Conservation (phyloP, 208 protist species). For the Phytomonas sp. region DNA sequence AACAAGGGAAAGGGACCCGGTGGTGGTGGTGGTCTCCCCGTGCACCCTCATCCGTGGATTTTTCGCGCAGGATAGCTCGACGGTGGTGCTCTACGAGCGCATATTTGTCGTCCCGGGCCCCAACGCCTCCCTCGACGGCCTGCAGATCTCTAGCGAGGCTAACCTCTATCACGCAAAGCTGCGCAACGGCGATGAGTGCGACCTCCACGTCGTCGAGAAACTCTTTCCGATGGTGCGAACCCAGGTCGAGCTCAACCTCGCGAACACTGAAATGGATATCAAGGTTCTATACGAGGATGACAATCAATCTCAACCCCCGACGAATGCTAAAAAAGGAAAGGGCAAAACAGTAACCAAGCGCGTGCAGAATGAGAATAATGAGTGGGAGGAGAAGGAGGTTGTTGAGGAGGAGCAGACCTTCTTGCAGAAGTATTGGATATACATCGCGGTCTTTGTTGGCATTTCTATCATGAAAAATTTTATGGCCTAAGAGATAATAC, state of each 20-base stretch:
- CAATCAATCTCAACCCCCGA: constrained; percentile 5
- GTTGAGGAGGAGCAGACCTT: constrained; percentile 68
- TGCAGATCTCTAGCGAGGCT: constrained; percentile 67
- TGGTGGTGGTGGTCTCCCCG: constrained; percentile 49
- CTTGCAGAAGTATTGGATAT: constrained; percentile 88
- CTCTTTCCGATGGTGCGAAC: constrained; percentile 74
- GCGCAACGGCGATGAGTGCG: constrained; percentile 76
- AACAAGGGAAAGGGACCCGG: too few species aligned
- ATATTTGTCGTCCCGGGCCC: constrained; percentile 50
- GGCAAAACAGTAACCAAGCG: constrained; percentile 25
- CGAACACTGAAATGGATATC: constrained; percentile 22
- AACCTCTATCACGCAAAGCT: constrained; percentile 87
- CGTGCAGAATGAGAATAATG: constrained; percentile 38
- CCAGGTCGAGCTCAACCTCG: constrained; percentile 30
- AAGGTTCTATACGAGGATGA: constrained; percentile 74
- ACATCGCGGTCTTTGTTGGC: constrained; percentile 52
- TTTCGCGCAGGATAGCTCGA: constrained; percentile 60
- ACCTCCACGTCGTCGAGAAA: constrained; percentile 59
- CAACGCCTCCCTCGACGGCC: constrained; percentile 38
- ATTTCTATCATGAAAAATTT: constrained; percentile 34
- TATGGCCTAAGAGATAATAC: background rate
- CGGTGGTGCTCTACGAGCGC: constrained; percentile 63
- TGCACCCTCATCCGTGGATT: constrained; percentile 84
- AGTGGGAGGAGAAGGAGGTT: constrained; percentile 59
- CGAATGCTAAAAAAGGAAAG: constrained; percentile 20